phyloP scores from a whole-genome alignment of 164 flowering plant species.

The Houttuynia cordata region DNA sequence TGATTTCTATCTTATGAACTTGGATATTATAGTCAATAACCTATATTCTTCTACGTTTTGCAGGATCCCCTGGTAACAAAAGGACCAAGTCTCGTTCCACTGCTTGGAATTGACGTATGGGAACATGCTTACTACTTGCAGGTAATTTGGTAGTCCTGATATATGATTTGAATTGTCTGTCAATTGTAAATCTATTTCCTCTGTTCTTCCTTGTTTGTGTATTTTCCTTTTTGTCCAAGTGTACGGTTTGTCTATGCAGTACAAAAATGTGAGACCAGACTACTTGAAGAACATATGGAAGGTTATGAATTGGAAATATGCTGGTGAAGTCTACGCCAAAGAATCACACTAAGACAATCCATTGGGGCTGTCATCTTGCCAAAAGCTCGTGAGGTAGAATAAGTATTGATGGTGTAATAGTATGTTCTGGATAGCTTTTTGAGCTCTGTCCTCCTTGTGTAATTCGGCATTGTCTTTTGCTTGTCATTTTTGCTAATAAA shows the following conservation, averaged over 20 bases:
- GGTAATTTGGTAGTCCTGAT: conserved; percentile 23
- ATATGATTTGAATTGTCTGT: neutral
- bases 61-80: conserved; percentile 92
- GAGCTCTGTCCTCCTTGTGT: neutral
- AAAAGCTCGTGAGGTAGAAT: neutral
- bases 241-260: conserved; percentile 34
- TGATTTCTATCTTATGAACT: neutral
- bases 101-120: conserved; percentile 98
- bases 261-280: conserved; percentile 91
- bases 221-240: neutral
- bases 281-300: conserved; percentile 92
- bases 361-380: neutral
- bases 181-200: no score
- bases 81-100: conserved; percentile 64
- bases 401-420: neutral
- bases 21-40: neutral
- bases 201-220: no score
- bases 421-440: neutral
- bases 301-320: conserved; percentile 87
- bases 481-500: neutral
- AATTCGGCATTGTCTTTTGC: neutral
- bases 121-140: conserved; percentile 99
- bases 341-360: neutral
- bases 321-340: conserved; percentile 38
- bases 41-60: conserved; percentile 1